These are phyloP conservation scores for Magnaporthiopsis poae DNA, from an alignment of 2,329 filamentous ascomycete genomes.

Conservation along the genomic window DNA sequence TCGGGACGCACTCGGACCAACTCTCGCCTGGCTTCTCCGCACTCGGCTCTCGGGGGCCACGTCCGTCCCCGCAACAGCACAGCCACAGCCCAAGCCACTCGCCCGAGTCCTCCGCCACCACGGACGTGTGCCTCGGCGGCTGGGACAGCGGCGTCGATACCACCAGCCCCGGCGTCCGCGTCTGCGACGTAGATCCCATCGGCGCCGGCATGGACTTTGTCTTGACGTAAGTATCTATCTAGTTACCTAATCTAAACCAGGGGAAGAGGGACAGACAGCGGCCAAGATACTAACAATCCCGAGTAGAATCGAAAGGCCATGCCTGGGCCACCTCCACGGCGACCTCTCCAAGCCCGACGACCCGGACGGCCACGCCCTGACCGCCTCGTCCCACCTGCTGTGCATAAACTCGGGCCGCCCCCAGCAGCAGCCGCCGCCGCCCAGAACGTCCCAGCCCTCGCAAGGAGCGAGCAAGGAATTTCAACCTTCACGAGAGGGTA, in stretches of 20 bases:
- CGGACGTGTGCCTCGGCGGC: conserved; percentile 2
- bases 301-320: conserved; percentile 21
- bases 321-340: conserved; percentile 20
- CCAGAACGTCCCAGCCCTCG: background rate
- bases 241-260: too few relatives aligned
- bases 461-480: too few relatives aligned
- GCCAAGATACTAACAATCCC: too few relatives aligned
- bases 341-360: conserved; percentile 17
- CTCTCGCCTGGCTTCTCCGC: too few relatives aligned
- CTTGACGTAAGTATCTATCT: conserved; percentile 17
- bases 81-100: too few relatives aligned
- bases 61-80: background rate
- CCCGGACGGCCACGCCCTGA: conserved; percentile 21
- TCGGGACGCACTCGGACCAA: too few relatives aligned
- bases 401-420: background rate
- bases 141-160: background rate
- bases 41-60: too few relatives aligned
- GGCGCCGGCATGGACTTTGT: conserved; percentile 25
- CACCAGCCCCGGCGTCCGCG: conserved; percentile 4
- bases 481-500: too few relatives aligned
- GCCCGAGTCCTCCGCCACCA: background rate
- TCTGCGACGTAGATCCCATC: conserved; percentile 18
- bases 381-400: conserved; percentile 16
- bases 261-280: too few relatives aligned
- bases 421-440: too few relatives aligned